Evolutionary conservation across 768 basidiomycete genomes (phyloP), one percentile per base, ranked within the genome.

Genomic region (Chlorophyllum brunneum): DNA sequence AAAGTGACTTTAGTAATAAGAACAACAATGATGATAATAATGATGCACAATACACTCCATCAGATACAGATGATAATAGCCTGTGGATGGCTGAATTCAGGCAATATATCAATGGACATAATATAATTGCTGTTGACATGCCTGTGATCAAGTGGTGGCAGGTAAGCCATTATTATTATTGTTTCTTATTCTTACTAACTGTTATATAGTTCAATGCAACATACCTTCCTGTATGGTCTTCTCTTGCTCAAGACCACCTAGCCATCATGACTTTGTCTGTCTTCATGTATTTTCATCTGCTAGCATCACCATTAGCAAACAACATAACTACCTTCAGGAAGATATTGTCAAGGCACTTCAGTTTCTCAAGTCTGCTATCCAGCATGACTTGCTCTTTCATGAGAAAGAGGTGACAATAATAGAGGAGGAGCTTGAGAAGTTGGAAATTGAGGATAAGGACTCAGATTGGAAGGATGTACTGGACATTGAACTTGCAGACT

Each of bases 221-320:
- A n/a, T n/a, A n/a, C n/a, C n/a, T n/a, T 54, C 70, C 65, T 2
- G 61, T 63, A 0, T 73, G 69, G 69, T 66, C 65, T 1, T 68
- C 68, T 0, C 61, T 76, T 16, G 69, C 71, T 7, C 51, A 56
- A 13, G 71, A 75, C 47, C 67, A 68, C 40, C 64, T 75, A 13
- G 54, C 67, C 1, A 69, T 75, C 33, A 73, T 73, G 68, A 67
- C 65, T 11, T 67, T 65, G 3, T 68, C 62, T 7, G 69, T 73
- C 2, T 70, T 67, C 58, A 60, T 1, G 69, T 70, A 5, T 75
- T 76, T 58, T 75, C 69, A 1, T 60, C 64, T 8, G 72, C 65
- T 15, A 67, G 72, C 2, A 72, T 75, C 26, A 74, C 72, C 0
- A 65, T 73, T 31, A 65, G 58, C 24, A 71, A 71, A 54, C 61